phyloP scores from a whole-genome alignment of 768 basidiomycete species.

The Fibroporia radiculosa region DNA sequence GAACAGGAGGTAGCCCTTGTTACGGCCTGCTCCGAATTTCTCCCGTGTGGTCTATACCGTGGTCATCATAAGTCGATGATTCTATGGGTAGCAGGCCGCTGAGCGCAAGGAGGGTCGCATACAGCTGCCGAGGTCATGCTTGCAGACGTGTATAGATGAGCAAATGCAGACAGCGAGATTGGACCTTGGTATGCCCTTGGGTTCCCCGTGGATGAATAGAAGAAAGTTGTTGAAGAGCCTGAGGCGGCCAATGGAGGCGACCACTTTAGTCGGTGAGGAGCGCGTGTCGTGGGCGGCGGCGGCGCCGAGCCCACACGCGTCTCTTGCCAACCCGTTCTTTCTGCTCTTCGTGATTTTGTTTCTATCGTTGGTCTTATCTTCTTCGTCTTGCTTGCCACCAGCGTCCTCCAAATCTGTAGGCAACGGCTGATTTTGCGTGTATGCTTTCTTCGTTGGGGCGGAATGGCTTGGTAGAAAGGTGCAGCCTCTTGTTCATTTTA shows the following conservation, averaged over 20 bases:
- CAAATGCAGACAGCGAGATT: neutral
- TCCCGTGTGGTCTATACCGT: neutral
- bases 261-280: neutral
- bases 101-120: neutral
- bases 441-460: slow-evolving; percentile 34
- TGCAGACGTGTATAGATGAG: neutral
- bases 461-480: slow-evolving; percentile 32
- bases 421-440: slow-evolving; percentile 2
- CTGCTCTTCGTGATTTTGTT: neutral
- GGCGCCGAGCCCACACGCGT: neutral
- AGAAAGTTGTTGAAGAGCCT: neutral
- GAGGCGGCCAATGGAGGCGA: neutral
- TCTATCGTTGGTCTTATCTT: neutral
- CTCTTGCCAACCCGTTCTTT: neutral
- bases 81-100: neutral
- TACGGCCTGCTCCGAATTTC: slow-evolving; percentile 15
- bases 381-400: neutral
- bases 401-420: neutral
- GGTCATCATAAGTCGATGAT: neutral
- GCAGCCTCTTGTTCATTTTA: neutral
- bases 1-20: slow-evolving; percentile 37
- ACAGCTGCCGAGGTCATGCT: neutral
- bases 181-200: neutral
- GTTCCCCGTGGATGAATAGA: too few relatives aligned
- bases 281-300: neutral